Conservation (phyloP, 257 asterid genomes). For the Ophiorrhiza pumila region DNA sequence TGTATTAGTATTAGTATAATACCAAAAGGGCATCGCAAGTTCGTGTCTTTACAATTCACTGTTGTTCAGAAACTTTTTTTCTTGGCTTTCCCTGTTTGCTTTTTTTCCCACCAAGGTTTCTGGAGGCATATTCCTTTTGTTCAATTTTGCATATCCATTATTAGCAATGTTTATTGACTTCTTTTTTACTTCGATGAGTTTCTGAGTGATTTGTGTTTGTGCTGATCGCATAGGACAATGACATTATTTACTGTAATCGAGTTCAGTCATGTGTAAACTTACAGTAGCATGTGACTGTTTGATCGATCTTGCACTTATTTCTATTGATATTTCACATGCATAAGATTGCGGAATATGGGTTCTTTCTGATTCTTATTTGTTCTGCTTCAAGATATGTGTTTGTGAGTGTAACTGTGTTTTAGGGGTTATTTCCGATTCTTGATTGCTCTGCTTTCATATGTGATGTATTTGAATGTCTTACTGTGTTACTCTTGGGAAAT, state of each 20-base stretch:
- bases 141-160: background rate
- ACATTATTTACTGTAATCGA: background rate
- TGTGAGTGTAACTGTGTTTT: background rate
- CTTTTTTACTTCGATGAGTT: background rate
- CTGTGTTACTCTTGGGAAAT: background rate
- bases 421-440: background rate
- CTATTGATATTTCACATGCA: background rate
- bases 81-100: background rate
- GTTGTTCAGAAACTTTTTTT: background rate
- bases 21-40: background rate
- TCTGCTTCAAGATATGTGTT: background rate
- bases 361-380: background rate
- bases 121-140: slow-evolving; percentile 4
- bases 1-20: background rate
- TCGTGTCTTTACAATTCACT: background rate
- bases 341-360: background rate
- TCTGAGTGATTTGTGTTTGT: background rate
- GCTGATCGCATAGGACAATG: background rate
- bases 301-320: background rate
- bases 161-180: background rate
- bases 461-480: background rate
- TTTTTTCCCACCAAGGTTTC: background rate
- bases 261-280: background rate
- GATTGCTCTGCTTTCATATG: background rate
- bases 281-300: background rate